Base-by-base conservation (phyloP, 2,329 filamentous ascomycete genomes). In the Trichoderma endophyticum region DNA sequence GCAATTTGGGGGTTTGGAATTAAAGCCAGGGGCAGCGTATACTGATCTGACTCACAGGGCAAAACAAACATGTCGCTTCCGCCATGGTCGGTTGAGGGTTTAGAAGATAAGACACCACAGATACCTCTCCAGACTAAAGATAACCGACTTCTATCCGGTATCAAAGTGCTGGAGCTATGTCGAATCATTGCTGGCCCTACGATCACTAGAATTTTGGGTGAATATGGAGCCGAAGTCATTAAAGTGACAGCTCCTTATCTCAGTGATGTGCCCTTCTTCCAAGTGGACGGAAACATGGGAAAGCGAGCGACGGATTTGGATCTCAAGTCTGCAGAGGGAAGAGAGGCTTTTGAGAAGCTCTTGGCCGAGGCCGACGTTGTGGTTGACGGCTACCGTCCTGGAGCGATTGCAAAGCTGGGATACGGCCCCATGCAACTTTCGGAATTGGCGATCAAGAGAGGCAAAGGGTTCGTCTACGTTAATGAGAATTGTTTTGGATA, bases 121-220 rank as follows among this genome's bases (percentile, higher is more conserved):
- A 78, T 80, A 3, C 83, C 82, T 7, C 76, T 89, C 66, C 72
- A 77, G 12, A 56, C 26, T 1, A 61, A 74, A 3, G 72, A 75
- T 3, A 74, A 70, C 7, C 80, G 80, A 12, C 80, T 83, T 75
- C 76, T 89, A 83, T 72, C 84, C 77, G 92, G 92, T 0, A 85
- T 94, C 78, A 91, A 91, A 74, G 91, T 94, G 6, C 85, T 94
- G 6, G 92, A 95, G 77, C 82, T 94, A 34, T 92, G 91, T 77
- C 89, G 92, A 54, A 90, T 94, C 76, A 93, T 94, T 74, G 92
- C 92, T 4, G 92, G 91, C 0, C 92, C 92, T n/a, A 88, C 90
- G 5, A 90, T 94, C 75, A 89, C 89, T 3, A 88, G 91, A 34
- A 90, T 90, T 2, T 85, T 94, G 0, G 91, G 90, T n/a, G 92